phyloP scores from a whole-genome alignment of 1,284 basidiomycete species.

The Wolfiporia cocos region DNA sequence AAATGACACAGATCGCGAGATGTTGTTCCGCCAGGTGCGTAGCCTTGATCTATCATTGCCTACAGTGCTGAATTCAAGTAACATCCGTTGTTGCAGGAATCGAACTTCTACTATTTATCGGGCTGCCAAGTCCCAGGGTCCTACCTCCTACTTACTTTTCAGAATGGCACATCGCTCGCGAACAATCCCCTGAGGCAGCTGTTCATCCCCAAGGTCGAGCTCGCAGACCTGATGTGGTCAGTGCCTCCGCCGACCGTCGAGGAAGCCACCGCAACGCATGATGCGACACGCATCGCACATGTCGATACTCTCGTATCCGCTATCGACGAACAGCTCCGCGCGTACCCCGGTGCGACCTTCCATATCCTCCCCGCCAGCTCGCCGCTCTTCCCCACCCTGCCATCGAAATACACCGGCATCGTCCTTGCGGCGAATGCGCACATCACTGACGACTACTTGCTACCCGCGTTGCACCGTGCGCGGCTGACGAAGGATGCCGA shows the following conservation, averaged over 20 bases:
- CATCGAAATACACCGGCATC: slow-evolving; percentile 34
- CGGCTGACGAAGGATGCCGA: slow-evolving; percentile 70
- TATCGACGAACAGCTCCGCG: slow-evolving; percentile 47
- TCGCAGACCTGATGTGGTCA: slow-evolving; percentile 80
- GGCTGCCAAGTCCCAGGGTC: slow-evolving; percentile 73
- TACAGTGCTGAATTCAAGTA: background rate
- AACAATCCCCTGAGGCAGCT: slow-evolving; percentile 48
- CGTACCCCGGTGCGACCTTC: slow-evolving; percentile 51
- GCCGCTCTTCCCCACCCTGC: slow-evolving; percentile 48
- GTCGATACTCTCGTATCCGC: slow-evolving; percentile 42
- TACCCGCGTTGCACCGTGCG: slow-evolving; percentile 70
- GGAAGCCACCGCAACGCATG: slow-evolving; percentile 47
- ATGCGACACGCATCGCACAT: slow-evolving; percentile 53
- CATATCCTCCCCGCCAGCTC: slow-evolving; percentile 58
- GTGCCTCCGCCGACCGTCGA: slow-evolving; percentile 72
- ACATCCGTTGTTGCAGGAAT: slow-evolving; percentile 42
- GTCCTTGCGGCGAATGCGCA: slow-evolving; percentile 30
- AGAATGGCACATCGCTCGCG: slow-evolving; percentile 41
- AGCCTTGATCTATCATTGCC: background rate
- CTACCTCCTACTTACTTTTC: slow-evolving; percentile 59
- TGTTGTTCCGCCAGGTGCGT: slow-evolving; percentile 56
- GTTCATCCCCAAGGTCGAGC: slow-evolving; percentile 70
- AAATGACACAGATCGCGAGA: slow-evolving; percentile 87
- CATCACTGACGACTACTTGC: slow-evolving; percentile 54
- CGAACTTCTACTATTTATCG: slow-evolving; percentile 85